phyloP scores from a whole-genome alignment of 176 grass and related monocot species.

The Aegilops umbellulata region DNA sequence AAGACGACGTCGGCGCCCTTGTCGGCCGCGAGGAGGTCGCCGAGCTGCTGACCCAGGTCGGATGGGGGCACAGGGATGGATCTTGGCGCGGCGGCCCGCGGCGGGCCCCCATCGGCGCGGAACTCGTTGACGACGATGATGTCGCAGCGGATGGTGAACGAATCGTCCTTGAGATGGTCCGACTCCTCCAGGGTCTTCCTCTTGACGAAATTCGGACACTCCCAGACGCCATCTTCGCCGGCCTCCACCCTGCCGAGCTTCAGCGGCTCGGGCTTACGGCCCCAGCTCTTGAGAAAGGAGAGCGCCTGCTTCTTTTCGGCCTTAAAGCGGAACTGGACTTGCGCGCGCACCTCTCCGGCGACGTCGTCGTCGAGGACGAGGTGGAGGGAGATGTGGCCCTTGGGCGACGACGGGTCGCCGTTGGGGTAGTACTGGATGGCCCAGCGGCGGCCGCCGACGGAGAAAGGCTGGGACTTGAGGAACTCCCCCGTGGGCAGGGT shows the following conservation, averaged over 20 bases:
- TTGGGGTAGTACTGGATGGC: background rate
- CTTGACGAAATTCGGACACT: background rate
- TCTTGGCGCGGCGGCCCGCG: constrained; percentile 7
- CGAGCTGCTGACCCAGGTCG: constrained; percentile 32
- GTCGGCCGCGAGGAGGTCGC: background rate
- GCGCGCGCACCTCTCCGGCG: background rate
- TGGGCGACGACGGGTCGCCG: background rate
- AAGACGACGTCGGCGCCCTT: background rate
- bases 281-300: background rate
- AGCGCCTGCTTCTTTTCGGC: background rate
- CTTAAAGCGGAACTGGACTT: background rate
- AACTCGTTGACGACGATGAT: background rate
- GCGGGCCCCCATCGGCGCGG: background rate
- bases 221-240: too few relatives aligned
- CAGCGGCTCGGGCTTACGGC: background rate
- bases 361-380: background rate
- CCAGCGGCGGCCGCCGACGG: background rate
- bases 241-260: background rate
- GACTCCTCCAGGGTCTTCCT: background rate
- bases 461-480: background rate
- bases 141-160: background rate
- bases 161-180: background rate
- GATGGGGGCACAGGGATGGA: constrained; percentile 34
- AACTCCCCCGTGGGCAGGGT: background rate
- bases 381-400: background rate